Percentiles rank a stretch among this genome's conserved stretches.
Evolutionary conservation across 768 basidiomycete genomes (phyloP).

Genomic region (Leccinum barrowsii): DNA sequence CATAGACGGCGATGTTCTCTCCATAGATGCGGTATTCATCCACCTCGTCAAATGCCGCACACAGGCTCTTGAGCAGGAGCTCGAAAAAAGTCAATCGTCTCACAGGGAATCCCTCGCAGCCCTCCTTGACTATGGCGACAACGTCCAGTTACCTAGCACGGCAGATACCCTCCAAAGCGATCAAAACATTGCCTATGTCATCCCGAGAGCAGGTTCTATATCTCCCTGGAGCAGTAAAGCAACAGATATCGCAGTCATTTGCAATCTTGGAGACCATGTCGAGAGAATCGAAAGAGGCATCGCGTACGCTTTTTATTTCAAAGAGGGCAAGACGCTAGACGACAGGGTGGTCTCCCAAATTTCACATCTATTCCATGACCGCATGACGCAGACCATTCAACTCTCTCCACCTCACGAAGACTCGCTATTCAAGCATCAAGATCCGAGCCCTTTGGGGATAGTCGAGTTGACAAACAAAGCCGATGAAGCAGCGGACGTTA

Average conservation of each 20-base stretch:
- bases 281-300: slow-evolving; percentile 85
- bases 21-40: slow-evolving; percentile 80
- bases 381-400: slow-evolving; percentile 89
- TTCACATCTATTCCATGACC: slow-evolving; percentile 79
- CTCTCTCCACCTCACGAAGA: slow-evolving; percentile 55
- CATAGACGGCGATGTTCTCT: slow-evolving; percentile 47
- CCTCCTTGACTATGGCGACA: slow-evolving; percentile 84
- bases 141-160: slow-evolving; percentile 50
- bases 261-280: slow-evolving; percentile 69
- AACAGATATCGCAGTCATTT: slow-evolving; percentile 88
- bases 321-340: slow-evolving; percentile 39
- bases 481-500: slow-evolving; percentile 21
- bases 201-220: slow-evolving; percentile 85
- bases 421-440: slow-evolving; percentile 55
- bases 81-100: slow-evolving; percentile 42
- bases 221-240: slow-evolving; percentile 99
- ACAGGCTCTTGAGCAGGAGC: slow-evolving; percentile 40
- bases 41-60: slow-evolving; percentile 76
- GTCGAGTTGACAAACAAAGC: slow-evolving; percentile 52
- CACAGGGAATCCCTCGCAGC: slow-evolving; percentile 56
- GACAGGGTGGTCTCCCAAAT: slow-evolving; percentile 49
- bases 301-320: slow-evolving; percentile 58
- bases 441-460: slow-evolving; percentile 64
- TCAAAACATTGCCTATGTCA: slow-evolving; percentile 59
- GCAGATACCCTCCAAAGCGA: slow-evolving; percentile 29